Evolutionary conservation across 2,329 filamentous ascomycete species (phyloP).

Genomic region (Drechmeria coniospora): DNA sequence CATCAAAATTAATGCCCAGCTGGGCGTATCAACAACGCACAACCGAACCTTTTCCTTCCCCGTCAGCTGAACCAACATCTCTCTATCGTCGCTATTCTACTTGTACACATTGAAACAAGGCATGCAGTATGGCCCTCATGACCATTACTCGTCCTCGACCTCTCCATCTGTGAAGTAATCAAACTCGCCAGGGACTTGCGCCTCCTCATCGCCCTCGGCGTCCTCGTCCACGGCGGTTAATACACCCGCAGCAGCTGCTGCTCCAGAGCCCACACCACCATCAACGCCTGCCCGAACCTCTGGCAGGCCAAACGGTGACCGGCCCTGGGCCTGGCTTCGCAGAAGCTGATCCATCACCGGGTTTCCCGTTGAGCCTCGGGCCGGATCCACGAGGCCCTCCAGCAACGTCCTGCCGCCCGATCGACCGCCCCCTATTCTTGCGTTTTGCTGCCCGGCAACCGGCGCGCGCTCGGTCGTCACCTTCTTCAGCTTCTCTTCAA

Average conservation of each 20-base stretch:
- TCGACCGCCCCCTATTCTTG: slow-evolving; percentile 13
- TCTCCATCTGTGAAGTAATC: slow-evolving; percentile 62
- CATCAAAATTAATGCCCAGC: too few relatives aligned
- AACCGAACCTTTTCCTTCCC: too few relatives aligned
- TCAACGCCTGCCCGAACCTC: slow-evolving; percentile 28
- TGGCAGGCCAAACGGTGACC: slow-evolving; percentile 15
- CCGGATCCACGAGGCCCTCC: slow-evolving; percentile 18
- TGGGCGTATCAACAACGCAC: too few relatives aligned
- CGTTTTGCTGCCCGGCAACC: slow-evolving; percentile 27
- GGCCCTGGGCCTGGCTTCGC: slow-evolving; percentile 22
- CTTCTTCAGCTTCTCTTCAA: slow-evolving; percentile 91
- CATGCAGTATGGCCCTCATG: neutral
- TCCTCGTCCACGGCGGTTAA: slow-evolving; percentile 82
- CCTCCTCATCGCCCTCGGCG: slow-evolving; percentile 57
- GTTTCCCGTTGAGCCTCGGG: slow-evolving; percentile 16
- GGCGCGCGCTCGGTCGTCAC: slow-evolving; percentile 46
- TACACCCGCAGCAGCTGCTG: slow-evolving; percentile 62
- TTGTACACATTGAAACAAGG: neutral
- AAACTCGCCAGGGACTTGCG: slow-evolving; percentile 54
- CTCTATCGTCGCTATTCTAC: too few relatives aligned
- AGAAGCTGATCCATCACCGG: slow-evolving; percentile 27
- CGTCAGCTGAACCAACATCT: too few relatives aligned
- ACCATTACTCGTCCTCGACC: slow-evolving; percentile 17
- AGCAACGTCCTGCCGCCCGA: slow-evolving; percentile 18
- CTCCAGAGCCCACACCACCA: slow-evolving; percentile 27